Evolutionary conservation across 2,329 filamentous ascomycete genomes (phyloP), one percentile per base, ranked within the genome.

Genomic region (Claviceps arundinis): DNA sequence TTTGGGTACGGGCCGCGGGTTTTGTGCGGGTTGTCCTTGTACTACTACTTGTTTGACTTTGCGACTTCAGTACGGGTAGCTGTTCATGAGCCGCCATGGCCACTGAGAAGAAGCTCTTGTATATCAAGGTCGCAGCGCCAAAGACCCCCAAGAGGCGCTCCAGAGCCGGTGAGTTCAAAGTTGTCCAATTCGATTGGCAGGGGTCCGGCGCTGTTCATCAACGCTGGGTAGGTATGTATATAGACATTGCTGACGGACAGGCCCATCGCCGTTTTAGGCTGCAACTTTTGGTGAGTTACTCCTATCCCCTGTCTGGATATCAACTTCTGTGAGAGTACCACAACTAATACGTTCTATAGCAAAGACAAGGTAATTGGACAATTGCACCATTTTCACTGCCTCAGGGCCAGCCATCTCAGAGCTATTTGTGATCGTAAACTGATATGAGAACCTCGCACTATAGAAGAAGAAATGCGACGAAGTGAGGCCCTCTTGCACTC

Each of bases 381-480:
- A 16, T 7, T 16, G 4, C 24, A 9, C 3, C 43, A 14, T 30
- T 30, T 19, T 9, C 14, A 9, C 24, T n/a, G 22, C 43, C 16
- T 4, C 42, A 8, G 22, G 43, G 5, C n/a, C 22, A 34, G 30
- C 30, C 30, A 11, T 34, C 30, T 34, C 30, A 34, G 9, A 4
- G 30, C 30, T 9, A 34, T 34, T 30, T 11, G 8, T 42, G 5
- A 49, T 38, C 22, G 11, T 41, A 19, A 19, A 22, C 51, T 46
- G 22, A 34, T 34, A 9, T 34, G 30, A 34, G 51, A 30, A 19
- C 37, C 11, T 43, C 8, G 30, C 30, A 30, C 8, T 34, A 56
- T 54, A 79, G 76, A 79, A 80, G 62, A 80, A 80, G 62, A 79
- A 79, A 64, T 79, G 76, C 58, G 73, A 79, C 58, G 76, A 79